These are phyloP conservation scores for Medicago ruthenica DNA, from an alignment of 306 rosid species.

Conservation along the genomic window DNA sequence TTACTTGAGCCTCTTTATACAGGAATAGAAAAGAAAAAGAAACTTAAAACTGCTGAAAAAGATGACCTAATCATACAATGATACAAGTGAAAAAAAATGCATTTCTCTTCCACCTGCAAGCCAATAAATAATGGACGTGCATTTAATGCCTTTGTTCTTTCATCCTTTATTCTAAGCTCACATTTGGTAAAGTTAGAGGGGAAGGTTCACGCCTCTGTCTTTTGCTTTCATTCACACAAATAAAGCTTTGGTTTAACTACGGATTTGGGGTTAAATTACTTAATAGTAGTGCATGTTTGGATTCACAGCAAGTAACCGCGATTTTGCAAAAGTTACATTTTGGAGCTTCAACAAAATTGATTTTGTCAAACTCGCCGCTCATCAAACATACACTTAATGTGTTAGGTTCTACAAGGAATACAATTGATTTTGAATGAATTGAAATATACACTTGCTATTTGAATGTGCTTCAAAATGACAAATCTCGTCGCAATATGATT, in stretches of 20 bases:
- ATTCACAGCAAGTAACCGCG: too few species aligned
- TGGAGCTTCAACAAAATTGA: too few species aligned
- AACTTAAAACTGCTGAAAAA: conserved; percentile 1
- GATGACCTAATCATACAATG: conserved; percentile 19
- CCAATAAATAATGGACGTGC: conserved; percentile 25
- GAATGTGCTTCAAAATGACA: not conserved
- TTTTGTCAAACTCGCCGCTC: too few species aligned
- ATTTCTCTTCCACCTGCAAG: not conserved
- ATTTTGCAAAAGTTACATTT: too few species aligned
- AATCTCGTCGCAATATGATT: too few species aligned
- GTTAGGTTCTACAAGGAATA: not conserved
- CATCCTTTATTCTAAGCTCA: not conserved
- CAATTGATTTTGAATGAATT: not conserved
- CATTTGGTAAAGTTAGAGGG: not conserved
- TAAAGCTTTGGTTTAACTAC: not conserved
- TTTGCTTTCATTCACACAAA: conserved; percentile 8
- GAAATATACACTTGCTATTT: too few species aligned
- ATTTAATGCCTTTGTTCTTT: conserved; percentile 2
- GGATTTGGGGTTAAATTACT: not conserved
- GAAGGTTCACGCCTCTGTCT: conserved; percentile 27
- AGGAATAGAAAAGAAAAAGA: conserved; percentile 2
- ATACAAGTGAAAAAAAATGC: conserved; percentile 22
- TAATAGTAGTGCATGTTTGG: not conserved
- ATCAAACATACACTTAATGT: too few species aligned
- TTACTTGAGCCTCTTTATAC: not conserved